These are phyloP conservation scores for Cryphonectria radicalis DNA, from an alignment of 2,329 filamentous ascomycete genomes.

Conservation along the genomic window DNA sequence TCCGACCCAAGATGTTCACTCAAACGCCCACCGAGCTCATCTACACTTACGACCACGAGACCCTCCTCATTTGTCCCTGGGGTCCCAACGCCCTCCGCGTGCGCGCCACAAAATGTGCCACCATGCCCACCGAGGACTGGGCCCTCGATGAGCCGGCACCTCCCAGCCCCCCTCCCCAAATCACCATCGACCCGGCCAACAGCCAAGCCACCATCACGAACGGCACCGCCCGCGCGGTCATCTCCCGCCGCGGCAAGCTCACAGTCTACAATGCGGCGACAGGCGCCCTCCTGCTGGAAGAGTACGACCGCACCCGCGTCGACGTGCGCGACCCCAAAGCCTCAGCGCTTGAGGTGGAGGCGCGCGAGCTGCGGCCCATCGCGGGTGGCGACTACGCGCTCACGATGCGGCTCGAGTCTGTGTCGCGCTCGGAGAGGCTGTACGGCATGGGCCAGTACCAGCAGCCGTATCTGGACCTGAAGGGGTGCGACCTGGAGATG, in stretches of 20 bases:
- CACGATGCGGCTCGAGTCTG: constrained; percentile 61
- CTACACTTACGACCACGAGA: constrained; percentile 48
- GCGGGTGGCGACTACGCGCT: constrained; percentile 58
- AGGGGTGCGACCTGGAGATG: constrained; percentile 65
- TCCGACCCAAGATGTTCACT: constrained; percentile 25
- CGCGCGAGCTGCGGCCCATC: constrained; percentile 61
- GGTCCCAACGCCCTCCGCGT: constrained; percentile 52
- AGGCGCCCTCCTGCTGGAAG: constrained; percentile 53
- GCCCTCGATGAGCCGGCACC: constrained; percentile 41
- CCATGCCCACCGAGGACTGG: constrained; percentile 46
- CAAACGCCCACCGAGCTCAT: constrained; percentile 29
- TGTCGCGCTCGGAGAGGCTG: constrained; percentile 60
- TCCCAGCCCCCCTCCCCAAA: constrained; percentile 27
- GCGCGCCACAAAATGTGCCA: constrained; percentile 46
- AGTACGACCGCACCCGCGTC: constrained; percentile 54
- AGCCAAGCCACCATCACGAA: constrained; percentile 49
- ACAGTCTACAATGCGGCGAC: constrained; percentile 48
- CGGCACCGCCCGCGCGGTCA: constrained; percentile 51
- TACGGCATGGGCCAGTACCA: constrained; percentile 74
- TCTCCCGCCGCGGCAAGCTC: constrained; percentile 55
- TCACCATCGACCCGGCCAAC: constrained; percentile 29
- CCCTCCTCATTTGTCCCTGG: constrained; percentile 54
- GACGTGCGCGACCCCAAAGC: constrained; percentile 61
- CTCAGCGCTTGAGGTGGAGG: constrained; percentile 59
- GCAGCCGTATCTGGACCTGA: constrained; percentile 65